These are phyloP conservation scores for Verticillium zaregamsianum DNA, from an alignment of 2,329 filamentous ascomycete species.

Conservation along the genomic window DNA sequence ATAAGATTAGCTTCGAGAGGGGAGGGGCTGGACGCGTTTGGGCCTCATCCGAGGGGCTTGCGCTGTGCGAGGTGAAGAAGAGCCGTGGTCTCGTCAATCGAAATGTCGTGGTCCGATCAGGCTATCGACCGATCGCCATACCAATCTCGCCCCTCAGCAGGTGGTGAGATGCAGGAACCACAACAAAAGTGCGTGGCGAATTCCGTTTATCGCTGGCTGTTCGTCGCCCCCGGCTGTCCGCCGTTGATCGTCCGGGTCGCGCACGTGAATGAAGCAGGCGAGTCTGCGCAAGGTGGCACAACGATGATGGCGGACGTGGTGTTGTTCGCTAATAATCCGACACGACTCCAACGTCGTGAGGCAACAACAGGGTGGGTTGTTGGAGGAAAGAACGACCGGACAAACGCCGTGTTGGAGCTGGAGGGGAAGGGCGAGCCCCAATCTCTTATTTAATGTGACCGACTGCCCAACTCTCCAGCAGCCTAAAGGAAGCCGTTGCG, in stretches of 20 bases:
- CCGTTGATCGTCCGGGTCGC: too few species aligned
- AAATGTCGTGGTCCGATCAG: background rate
- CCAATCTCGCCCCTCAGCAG: background rate
- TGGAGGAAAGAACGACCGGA: background rate
- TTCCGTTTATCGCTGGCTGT: background rate
- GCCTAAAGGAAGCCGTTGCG: background rate
- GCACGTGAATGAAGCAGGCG: too few species aligned
- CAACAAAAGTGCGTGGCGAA: background rate
- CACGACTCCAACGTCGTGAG: too few species aligned
- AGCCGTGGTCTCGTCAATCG: background rate
- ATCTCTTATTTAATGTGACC: background rate
- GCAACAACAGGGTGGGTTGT: background rate
- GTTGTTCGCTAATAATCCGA: too few species aligned
- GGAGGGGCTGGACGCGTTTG: too few species aligned
- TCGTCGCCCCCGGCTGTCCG: too few species aligned
- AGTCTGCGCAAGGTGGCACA: too few species aligned
- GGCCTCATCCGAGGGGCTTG: background rate
- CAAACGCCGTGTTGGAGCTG: background rate
- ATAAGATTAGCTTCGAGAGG: background rate
- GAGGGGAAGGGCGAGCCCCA: background rate
- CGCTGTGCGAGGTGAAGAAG: background rate
- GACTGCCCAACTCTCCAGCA: background rate
- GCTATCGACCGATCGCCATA: background rate
- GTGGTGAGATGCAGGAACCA: conserved; percentile 7
- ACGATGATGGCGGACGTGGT: too few species aligned